Conservation (phyloP, 306 rosid genomes). For the Vicia villosa region DNA sequence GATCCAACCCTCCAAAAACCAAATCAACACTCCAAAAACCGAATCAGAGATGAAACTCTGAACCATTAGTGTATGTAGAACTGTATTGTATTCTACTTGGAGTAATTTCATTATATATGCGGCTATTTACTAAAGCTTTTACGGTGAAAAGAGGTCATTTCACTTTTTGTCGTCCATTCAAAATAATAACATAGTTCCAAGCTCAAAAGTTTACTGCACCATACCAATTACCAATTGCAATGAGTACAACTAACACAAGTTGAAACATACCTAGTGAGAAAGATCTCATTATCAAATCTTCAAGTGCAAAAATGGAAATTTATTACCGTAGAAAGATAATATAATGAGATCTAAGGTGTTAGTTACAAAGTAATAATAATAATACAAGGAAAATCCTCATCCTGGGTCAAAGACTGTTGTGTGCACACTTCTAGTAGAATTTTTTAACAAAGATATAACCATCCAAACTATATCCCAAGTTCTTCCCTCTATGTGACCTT, state of each 20-base stretch:
- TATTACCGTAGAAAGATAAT: conserved; percentile 29
- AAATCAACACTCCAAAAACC: too few species aligned
- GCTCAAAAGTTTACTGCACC: background rate
- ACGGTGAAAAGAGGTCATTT: background rate
- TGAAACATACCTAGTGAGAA: background rate
- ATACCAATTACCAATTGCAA: background rate
- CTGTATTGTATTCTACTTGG: too few species aligned
- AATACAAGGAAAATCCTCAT: conserved; percentile 47
- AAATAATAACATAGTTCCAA: background rate
- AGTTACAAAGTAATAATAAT: conserved; percentile 37
- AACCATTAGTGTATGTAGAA: too few species aligned
- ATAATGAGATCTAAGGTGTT: conserved; percentile 41
- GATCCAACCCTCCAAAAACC: too few species aligned
- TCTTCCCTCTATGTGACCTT: conserved; percentile 46
- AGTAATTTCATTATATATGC: too few species aligned
- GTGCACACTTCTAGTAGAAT: conserved; percentile 38
- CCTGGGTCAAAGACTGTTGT: conserved; percentile 48
- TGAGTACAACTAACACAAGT: conserved; percentile 13
- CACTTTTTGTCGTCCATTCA: too few species aligned
- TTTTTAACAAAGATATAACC: conserved; percentile 33
- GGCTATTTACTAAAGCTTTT: background rate
- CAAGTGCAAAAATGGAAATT: conserved; percentile 8
- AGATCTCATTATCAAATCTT: background rate
- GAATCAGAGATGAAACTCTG: too few species aligned
- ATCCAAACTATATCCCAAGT: conserved; percentile 29